These are phyloP conservation scores for Malus hybrid DNA, from an alignment of 331 rosid genomes.

Conservation along the genomic window DNA sequence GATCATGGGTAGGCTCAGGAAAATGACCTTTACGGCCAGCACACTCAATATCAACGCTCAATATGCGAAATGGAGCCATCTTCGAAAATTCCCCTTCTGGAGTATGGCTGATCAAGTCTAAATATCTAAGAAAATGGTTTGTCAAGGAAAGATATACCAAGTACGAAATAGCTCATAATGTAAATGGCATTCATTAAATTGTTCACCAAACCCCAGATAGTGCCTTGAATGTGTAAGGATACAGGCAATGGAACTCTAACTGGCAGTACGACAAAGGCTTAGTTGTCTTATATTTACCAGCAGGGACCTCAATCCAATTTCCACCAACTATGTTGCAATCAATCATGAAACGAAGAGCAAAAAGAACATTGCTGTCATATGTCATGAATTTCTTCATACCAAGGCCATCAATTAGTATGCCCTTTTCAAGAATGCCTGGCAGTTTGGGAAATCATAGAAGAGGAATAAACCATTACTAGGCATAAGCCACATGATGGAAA, in stretches of 20 bases:
- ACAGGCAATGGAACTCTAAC: slow-evolving; percentile 86
- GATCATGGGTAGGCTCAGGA: slow-evolving; percentile 93
- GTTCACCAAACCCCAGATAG: background rate
- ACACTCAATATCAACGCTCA: slow-evolving; percentile 99
- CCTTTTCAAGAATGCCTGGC: slow-evolving; percentile 94
- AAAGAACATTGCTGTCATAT: slow-evolving; percentile 97
- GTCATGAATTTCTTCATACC: slow-evolving; percentile 92
- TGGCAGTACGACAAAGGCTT: slow-evolving; percentile 66
- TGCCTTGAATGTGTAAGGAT: slow-evolving; percentile 41
- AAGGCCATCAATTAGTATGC: slow-evolving; percentile 81
- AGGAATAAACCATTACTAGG: background rate
- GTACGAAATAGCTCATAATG: slow-evolving; percentile 6
- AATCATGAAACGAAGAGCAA: slow-evolving; percentile 96
- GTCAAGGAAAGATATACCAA: slow-evolving; percentile 35
- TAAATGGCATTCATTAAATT: background rate
- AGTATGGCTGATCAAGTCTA: slow-evolving; percentile 77
- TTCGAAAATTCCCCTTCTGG: slow-evolving; percentile 94
- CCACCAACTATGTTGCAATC: slow-evolving; percentile 94
- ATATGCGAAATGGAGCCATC: slow-evolving; percentile 98
- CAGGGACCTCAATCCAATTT: slow-evolving; percentile 90
- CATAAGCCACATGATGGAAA: background rate
- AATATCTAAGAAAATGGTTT: slow-evolving; percentile 45
- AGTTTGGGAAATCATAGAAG: slow-evolving; percentile 13
- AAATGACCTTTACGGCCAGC: slow-evolving; percentile 99
- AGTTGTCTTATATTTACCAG: slow-evolving; percentile 59